These are phyloP conservation scores for Vachellia pachyceras DNA, from an alignment of 306 rosid genomes.

Conservation along the genomic window DNA sequence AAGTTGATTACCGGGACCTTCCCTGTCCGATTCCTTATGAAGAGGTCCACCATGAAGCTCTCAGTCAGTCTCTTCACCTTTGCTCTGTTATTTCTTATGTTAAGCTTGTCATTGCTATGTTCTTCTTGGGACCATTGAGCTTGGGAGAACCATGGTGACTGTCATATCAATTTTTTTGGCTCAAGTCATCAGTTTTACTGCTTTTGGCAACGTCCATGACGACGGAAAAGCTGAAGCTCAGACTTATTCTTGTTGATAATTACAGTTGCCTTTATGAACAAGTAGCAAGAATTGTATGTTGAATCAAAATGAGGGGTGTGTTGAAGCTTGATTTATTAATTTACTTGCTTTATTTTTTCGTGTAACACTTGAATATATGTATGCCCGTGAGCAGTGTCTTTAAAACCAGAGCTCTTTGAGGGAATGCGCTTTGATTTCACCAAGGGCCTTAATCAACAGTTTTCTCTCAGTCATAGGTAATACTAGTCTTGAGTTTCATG, in stretches of 20 bases:
- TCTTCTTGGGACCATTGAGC: neutral
- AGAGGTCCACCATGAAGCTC: conserved; percentile 97
- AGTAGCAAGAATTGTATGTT: neutral
- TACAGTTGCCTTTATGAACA: neutral
- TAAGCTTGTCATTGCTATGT: neutral
- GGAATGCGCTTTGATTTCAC: conserved; percentile 97
- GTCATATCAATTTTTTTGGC: neutral
- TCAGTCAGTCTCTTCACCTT: conserved; percentile 56
- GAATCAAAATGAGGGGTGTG: neutral
- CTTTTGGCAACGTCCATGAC: neutral
- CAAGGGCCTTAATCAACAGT: conserved; percentile 85
- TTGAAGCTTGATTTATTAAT: neutral
- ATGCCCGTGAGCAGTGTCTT: conserved; percentile 68
- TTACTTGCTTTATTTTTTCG: neutral
- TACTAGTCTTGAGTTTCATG: neutral
- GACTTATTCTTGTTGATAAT: neutral
- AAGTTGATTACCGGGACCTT: conserved; percentile 77
- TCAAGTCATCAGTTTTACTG: neutral
- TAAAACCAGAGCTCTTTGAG: conserved; percentile 94
- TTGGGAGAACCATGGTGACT: neutral
- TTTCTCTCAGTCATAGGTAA: conserved; percentile 96
- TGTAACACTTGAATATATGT: conserved; percentile 12
- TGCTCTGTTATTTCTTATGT: neutral
- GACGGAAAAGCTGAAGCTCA: neutral
- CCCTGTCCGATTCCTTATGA: conserved; percentile 95